Percentiles rank a stretch among this genome's conserved stretches.
phyloP scores from a whole-genome alignment of 164 flowering plant genomes.

The Magnolia kwangsiensis region DNA sequence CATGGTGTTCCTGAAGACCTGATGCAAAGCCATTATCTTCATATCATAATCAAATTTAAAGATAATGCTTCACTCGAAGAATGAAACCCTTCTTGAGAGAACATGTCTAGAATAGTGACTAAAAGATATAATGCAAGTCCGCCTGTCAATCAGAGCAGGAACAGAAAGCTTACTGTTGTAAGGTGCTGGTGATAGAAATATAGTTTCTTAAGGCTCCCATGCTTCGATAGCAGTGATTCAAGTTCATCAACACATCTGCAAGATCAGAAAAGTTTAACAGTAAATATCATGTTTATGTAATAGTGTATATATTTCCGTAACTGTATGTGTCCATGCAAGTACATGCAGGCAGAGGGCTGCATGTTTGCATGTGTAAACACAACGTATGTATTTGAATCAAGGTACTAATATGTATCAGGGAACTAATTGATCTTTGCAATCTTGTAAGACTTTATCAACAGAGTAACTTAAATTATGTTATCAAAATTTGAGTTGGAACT shows the following conservation, averaged over 20 bases:
- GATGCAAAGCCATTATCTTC: constrained; percentile 10
- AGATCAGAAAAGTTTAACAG: background rate
- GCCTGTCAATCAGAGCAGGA: background rate
- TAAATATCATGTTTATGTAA: too few species aligned
- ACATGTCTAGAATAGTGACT: background rate
- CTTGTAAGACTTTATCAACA: too few species aligned
- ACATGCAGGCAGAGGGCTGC: too few species aligned
- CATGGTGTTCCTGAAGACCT: constrained; percentile 99
- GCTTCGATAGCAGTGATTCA: constrained; percentile 74
- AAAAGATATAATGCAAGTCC: background rate
- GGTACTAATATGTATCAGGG: too few species aligned
- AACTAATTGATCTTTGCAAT: too few species aligned
- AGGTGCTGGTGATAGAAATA: constrained; percentile 97
- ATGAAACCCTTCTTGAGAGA: background rate
- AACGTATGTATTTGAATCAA: too few species aligned
- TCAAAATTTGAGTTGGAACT: too few species aligned
- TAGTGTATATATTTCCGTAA: background rate
- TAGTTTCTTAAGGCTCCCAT: constrained; percentile 86
- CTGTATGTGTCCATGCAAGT: background rate
- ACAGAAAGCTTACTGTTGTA: constrained; percentile 59
- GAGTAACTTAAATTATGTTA: too few species aligned
- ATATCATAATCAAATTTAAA: constrained; percentile 2
- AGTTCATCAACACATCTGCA: constrained; percentile 93
- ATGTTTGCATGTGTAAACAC: too few species aligned
- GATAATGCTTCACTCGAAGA: background rate